These are phyloP conservation scores for Ceratocystis lukuohia DNA, from an alignment of 2,329 filamentous ascomycete genomes.

Conservation along the genomic window DNA sequence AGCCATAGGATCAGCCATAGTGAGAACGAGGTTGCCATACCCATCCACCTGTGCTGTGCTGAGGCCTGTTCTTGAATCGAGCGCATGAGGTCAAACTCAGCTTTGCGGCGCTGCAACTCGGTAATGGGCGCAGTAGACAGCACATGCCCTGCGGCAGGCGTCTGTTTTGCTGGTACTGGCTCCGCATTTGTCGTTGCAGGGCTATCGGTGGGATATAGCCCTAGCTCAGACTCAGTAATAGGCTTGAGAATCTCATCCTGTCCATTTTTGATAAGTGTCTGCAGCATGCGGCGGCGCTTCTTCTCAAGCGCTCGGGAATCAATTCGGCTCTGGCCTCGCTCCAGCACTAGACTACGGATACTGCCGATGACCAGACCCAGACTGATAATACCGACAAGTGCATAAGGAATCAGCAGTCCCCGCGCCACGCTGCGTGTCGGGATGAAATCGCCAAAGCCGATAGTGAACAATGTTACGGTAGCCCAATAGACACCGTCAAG, in stretches of 20 bases:
- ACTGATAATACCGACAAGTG: conserved; percentile 70
- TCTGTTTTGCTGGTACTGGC: background rate
- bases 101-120: conserved; percentile 49
- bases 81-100: conserved; percentile 70
- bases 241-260: conserved; percentile 38
- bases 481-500: conserved; percentile 70
- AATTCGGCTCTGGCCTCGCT: conserved; percentile 41
- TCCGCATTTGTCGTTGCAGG: conserved; percentile 18
- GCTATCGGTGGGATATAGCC: conserved; percentile 2
- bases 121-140: background rate
- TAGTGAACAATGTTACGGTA: conserved; percentile 54
- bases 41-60: conserved; percentile 58
- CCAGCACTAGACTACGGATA: conserved; percentile 53
- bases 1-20: conserved; percentile 69
- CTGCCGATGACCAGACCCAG: conserved; percentile 72
- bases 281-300: conserved; percentile 38
- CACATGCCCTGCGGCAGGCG: background rate
- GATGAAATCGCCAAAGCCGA: conserved; percentile 47
- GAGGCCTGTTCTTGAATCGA: conserved; percentile 56
- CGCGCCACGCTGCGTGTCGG: conserved; percentile 42
- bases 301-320: conserved; percentile 47
- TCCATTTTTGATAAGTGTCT: conserved; percentile 33
- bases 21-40: conserved; percentile 51
- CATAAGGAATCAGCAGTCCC: conserved; percentile 68
- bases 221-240: conserved; percentile 24